A percentile compares a stretch with the other conserved stretches of the same genome.
phyloP scores from a whole-genome alignment of 176 grass and related monocot genomes.

The Secale cereale region DNA sequence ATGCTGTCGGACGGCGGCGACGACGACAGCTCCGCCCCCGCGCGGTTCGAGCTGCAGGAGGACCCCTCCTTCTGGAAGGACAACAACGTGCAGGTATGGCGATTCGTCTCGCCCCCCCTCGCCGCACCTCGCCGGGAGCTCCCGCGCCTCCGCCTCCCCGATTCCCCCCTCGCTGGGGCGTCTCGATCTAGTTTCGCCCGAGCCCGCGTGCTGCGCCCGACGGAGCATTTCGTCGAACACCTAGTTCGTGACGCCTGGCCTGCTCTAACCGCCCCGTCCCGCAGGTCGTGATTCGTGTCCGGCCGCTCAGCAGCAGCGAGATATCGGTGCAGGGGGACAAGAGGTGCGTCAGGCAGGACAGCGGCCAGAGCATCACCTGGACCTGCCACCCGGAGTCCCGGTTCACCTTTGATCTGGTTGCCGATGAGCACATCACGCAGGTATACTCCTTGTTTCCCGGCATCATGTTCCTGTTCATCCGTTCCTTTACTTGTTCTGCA shows the following conservation, averaged over 20 bases:
- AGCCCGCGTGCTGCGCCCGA: background rate
- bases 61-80: slow-evolving; percentile 98
- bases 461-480: background rate
- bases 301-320: slow-evolving; percentile 75
- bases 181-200: background rate
- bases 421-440: slow-evolving; percentile 92
- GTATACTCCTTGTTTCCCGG: slow-evolving; percentile 17
- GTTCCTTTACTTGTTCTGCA: background rate
- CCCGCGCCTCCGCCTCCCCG: background rate
- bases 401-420: slow-evolving; percentile 94
- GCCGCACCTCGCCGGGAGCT: background rate
- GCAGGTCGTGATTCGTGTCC: slow-evolving; percentile 80
- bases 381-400: slow-evolving; percentile 80
- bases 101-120: background rate
- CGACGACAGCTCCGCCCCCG: slow-evolving; percentile 24
- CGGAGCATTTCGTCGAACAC: slow-evolving; percentile 26
- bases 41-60: slow-evolving; percentile 70
- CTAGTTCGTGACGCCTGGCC: background rate
- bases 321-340: slow-evolving; percentile 76
- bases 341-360: slow-evolving; percentile 77
- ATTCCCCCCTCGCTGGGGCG: background rate
- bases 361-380: slow-evolving; percentile 77
- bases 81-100: slow-evolving; percentile 88
- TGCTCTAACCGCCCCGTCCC: slow-evolving; percentile 1
- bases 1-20: slow-evolving; percentile 37